These are phyloP conservation scores for Picochlorum sp. DNA, from an alignment of 139 green algal genomes.

Conservation along the genomic window DNA sequence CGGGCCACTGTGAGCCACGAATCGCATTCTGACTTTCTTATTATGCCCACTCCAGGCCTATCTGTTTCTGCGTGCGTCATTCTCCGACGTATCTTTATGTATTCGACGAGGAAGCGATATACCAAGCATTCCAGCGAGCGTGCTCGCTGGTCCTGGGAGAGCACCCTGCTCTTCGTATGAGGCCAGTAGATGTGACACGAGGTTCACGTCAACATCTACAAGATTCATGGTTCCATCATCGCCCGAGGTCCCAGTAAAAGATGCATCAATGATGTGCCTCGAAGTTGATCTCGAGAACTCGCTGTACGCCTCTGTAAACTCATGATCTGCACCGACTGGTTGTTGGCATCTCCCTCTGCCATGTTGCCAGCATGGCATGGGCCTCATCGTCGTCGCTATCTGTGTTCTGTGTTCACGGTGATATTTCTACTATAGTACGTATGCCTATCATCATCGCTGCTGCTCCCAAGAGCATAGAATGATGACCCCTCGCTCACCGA, in stretches of 20 bases:
- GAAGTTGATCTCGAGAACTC: slow-evolving; percentile 42
- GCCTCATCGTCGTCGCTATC: slow-evolving; percentile 36
- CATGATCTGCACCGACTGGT: neutral
- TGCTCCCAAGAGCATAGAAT: slow-evolving; percentile 21
- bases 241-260: slow-evolving; percentile 25
- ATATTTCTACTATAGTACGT: too few species aligned
- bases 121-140: slow-evolving; percentile 58
- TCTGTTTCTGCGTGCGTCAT: neutral
- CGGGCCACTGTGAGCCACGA: too few species aligned
- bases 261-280: slow-evolving; percentile 27
- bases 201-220: slow-evolving; percentile 65
- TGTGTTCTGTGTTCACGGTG: slow-evolving; percentile 23
- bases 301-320: slow-evolving; percentile 49
- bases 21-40: too few species aligned
- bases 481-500: slow-evolving; percentile 31
- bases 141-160: slow-evolving; percentile 65
- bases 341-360: neutral
- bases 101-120: slow-evolving; percentile 39
- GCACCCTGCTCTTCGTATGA: slow-evolving; percentile 61
- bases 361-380: too few species aligned
- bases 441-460: neutral
- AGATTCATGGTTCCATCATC: slow-evolving; percentile 9
- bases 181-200: slow-evolving; percentile 61
- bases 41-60: neutral
- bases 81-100: neutral